Percentiles rank a stretch among this genome's conserved stretches.
These are phyloP conservation scores for Thielaviopsis euricoi DNA, from an alignment of 2,329 filamentous ascomycete species.

Conservation along the genomic window DNA sequence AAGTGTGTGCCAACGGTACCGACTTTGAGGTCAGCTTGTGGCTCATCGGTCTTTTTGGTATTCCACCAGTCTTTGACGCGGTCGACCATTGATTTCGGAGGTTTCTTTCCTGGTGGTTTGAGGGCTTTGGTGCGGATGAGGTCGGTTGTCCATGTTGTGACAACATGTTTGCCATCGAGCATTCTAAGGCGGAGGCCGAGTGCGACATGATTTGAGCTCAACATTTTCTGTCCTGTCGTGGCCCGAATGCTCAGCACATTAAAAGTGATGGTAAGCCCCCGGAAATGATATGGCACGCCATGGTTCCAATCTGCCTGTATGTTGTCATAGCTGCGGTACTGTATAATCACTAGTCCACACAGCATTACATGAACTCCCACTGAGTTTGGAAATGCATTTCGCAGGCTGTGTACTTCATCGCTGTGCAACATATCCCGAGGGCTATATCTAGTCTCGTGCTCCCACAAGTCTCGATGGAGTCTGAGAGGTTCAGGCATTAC, in stretches of 20 bases:
- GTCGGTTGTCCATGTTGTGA: slow-evolving; percentile 5
- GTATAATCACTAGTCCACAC: slow-evolving; percentile 2
- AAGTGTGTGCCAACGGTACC: not conserved
- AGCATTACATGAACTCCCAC: slow-evolving; percentile 1
- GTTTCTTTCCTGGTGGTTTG: not conserved
- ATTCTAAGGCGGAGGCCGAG: slow-evolving; percentile 1
- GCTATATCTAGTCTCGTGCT: not conserved
- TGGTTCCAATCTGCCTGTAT: slow-evolving; percentile 2
- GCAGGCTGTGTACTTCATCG: not conserved
- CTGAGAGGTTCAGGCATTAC: not conserved
- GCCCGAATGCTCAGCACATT: slow-evolving; percentile 5
- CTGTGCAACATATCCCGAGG: not conserved
- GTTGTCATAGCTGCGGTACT: slow-evolving; percentile 1
- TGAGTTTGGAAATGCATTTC: not conserved
- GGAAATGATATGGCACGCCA: slow-evolving; percentile 2
- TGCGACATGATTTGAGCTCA: not conserved
- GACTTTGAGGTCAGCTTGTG: not conserved
- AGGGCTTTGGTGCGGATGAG: slow-evolving; percentile 2
- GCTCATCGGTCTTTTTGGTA: not conserved
- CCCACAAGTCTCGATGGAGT: not conserved
- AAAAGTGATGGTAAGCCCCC: slow-evolving; percentile 1
- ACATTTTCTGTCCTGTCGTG: not conserved
- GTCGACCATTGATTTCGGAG: not conserved
- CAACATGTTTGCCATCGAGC: not conserved
- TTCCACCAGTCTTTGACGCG: not conserved